Percentiles rank a stretch among this genome's conserved stretches.
Evolutionary conservation across 2,329 filamentous ascomycete species (phyloP).

Genomic region (Plenodomus lindquistii): DNA sequence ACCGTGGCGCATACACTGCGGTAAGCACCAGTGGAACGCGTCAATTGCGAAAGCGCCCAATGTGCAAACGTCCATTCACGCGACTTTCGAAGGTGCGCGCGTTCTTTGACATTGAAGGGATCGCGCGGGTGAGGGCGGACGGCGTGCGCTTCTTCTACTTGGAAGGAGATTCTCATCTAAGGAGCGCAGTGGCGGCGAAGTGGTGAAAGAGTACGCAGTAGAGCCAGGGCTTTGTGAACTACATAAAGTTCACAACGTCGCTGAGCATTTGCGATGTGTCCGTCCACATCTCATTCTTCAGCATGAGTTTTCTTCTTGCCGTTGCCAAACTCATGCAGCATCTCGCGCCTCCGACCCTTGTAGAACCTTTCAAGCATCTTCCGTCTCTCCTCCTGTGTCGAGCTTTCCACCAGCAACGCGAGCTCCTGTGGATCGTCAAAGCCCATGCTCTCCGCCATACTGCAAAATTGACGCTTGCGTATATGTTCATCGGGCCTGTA

Average conservation of each 20-base stretch:
- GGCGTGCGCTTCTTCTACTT: no score
- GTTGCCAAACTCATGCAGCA: constrained; percentile 7
- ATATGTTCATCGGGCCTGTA: constrained; percentile 79
- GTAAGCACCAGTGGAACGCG: no score
- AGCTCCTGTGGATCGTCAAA: constrained; percentile 80
- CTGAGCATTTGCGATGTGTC: background rate
- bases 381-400: constrained; percentile 81
- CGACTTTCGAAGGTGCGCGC: no score
- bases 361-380: constrained; percentile 84
- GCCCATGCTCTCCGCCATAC: constrained; percentile 80
- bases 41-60: no score
- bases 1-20: no score
- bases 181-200: no score
- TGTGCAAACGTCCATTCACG: no score
- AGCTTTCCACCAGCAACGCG: constrained; percentile 85
- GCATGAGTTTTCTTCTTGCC: background rate
- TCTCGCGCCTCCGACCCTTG: constrained; percentile 61
- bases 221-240: background rate
- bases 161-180: no score
- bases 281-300: background rate
- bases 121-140: no score
- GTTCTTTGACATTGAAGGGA: no score
- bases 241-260: background rate
- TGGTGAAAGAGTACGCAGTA: no score
- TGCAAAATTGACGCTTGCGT: constrained; percentile 81